Evolutionary conservation across 228 moss, liverwort and hornwort species (phyloP).

Genomic region (Sphagnum fallax): DNA sequence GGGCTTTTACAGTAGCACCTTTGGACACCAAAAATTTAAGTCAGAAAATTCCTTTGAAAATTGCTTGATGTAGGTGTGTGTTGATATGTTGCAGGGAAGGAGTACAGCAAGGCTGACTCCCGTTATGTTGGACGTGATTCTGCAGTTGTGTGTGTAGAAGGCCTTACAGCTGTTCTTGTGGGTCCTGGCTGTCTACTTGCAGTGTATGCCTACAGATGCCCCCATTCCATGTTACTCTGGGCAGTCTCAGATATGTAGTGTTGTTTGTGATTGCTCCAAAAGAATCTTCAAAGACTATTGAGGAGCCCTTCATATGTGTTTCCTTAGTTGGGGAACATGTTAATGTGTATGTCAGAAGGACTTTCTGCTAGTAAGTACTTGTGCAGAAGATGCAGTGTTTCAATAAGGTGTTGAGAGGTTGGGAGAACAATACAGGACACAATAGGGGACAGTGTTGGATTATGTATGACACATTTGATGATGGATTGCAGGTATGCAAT

Average conservation of each 20-base stretch:
- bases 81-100: constrained; percentile 61
- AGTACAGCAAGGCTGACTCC: constrained; percentile 96
- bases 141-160: constrained; percentile 69
- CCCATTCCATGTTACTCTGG: no score
- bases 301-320: no score
- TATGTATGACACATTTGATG: no score
- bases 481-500: constrained; percentile 63
- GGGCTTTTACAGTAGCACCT: no score
- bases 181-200: constrained; percentile 80
- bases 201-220: constrained; percentile 30
- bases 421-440: background rate
- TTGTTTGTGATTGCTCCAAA: background rate
- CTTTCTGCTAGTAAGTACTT: no score
- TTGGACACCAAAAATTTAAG: no score
- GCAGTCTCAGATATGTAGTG: background rate
- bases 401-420: no score
- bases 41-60: no score
- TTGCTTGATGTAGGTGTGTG: no score
- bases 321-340: background rate
- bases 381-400: no score
- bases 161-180: constrained; percentile 77
- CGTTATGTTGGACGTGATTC: constrained; percentile 72
- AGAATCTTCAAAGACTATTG: no score
- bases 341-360: no score
- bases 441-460: background rate